Evolutionary conservation across 352 stramenopile species (phyloP), one percentile per base, ranked within the genome.

Genomic region (Phytophthora citrophthora): DNA sequence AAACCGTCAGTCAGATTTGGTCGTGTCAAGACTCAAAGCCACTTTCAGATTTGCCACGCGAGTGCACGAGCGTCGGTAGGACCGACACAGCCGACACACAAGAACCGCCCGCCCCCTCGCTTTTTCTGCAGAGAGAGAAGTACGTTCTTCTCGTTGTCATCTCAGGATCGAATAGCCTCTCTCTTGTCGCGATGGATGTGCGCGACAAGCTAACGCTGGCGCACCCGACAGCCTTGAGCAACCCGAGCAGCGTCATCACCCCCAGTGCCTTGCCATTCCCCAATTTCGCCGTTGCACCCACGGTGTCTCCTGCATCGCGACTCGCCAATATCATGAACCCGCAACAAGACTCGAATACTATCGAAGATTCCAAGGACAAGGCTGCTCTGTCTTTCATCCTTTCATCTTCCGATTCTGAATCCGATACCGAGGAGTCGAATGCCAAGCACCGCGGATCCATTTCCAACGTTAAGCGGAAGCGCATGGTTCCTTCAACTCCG

Each of bases 311-410:
- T 27, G 56, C 48, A 24, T 65, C 62, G 7, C 62, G 52, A 11
- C 9, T 61, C 39, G 11, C 38, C 5, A 53, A 20, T 6, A 34
- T 31, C 53, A 72, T 70, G 53, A 29, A 64, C 31, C 60, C 69
- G 10, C 65, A 65, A 27, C 38, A 61, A 5, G 51, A 72, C 54
- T 36, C 54, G 1, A 64, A 68, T 36, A 9, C 8, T 9, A 39
- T 20, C 13, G 41, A 64, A 18, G 44, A 72, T 48, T 36, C 16
- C 16, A 75, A 38, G 20, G 61, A 76, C 41, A 79, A 79, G 26
- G 56, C 57, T 0, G 49, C 70, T 12, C 66, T 78, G 18, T 71
- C 65, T 6, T 78, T 76, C 34, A 76, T 73, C 36, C 62, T 79
- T 15, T 73, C 70, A 9, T 72, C 64, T 3, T 74, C 64, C 29